phyloP scores from a whole-genome alignment of 2,329 filamentous ascomycete species.

The Pezicula carpinea region DNA sequence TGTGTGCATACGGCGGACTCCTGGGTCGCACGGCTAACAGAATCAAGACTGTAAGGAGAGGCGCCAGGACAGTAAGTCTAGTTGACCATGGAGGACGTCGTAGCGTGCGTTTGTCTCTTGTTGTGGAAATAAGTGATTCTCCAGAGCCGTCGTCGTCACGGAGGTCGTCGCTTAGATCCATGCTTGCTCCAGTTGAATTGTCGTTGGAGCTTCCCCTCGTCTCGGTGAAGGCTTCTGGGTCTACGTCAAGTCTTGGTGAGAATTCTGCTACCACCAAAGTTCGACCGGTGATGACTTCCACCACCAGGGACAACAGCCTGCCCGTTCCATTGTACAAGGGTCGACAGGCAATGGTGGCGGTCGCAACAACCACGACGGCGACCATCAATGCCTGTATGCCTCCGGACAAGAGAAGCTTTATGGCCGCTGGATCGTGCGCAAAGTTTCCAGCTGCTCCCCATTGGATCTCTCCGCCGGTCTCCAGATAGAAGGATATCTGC shows the following conservation, averaged over 20 bases:
- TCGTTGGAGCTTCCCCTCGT: too few species aligned
- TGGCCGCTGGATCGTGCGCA: conserved; percentile 31
- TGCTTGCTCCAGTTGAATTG: background rate
- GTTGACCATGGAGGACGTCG: conserved; percentile 1
- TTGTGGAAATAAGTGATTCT: background rate
- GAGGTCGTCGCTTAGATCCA: background rate
- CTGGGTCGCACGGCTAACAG: conserved; percentile 29
- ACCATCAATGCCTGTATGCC: conserved; percentile 24
- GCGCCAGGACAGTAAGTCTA: conserved; percentile 5
- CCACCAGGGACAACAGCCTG: conserved; percentile 10
- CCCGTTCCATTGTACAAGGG: conserved; percentile 24
- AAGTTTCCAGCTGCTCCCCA: conserved; percentile 32
- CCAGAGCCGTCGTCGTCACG: conserved; percentile 2
- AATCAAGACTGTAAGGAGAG: conserved; percentile 18
- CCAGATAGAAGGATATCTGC: conserved; percentile 34
- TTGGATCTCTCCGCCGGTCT: conserved; percentile 35
- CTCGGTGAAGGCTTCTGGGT: too few species aligned
- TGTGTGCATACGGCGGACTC: conserved; percentile 31
- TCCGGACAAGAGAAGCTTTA: conserved; percentile 33
- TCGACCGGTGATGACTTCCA: conserved; percentile 11
- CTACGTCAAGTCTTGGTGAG: background rate
- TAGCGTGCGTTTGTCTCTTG: background rate
- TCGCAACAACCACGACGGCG: conserved; percentile 21
- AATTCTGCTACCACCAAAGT: background rate
- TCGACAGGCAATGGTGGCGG: conserved; percentile 26